These are phyloP conservation scores for Stephanocyclus meneghinianus DNA, from an alignment of 352 stramenopile species.

Conservation along the genomic window DNA sequence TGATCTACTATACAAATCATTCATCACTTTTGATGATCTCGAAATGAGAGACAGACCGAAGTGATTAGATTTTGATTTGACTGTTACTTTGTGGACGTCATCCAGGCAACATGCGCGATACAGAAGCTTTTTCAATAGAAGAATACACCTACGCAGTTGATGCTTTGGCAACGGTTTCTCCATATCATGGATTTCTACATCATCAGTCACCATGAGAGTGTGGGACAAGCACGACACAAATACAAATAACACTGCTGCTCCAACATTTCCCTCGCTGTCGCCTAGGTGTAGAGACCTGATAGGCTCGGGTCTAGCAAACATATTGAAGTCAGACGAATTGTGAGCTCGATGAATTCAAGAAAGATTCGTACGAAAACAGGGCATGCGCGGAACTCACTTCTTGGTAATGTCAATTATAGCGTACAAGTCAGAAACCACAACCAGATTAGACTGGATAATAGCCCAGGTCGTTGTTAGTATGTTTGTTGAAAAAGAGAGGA, in stretches of 20 bases:
- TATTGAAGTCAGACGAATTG: not conserved
- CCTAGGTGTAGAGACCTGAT: conserved; percentile 44
- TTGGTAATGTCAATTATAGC: conserved; percentile 58
- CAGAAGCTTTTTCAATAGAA: conserved; percentile 76
- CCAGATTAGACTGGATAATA: conserved; percentile 66
- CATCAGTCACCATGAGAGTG: conserved; percentile 81
- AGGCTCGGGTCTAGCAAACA: conserved; percentile 15
- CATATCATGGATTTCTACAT: conserved; percentile 82
- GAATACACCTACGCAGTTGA: conserved; percentile 76
- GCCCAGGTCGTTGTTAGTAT: conserved; percentile 62
- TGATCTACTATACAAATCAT: conserved; percentile 77
- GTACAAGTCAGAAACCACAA: conserved; percentile 56
- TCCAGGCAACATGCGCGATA: conserved; percentile 77
- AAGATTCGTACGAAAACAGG: not conserved
- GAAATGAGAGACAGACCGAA: conserved; percentile 74
- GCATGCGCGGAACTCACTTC: not conserved
- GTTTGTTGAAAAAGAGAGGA: conserved; percentile 74
- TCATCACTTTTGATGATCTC: conserved; percentile 63
- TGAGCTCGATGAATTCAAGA: not conserved
- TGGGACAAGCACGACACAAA: conserved; percentile 70
- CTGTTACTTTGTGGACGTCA: conserved; percentile 44
- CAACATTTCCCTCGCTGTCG: conserved; percentile 44
- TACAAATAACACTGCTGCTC: conserved; percentile 62
- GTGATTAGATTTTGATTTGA: conserved; percentile 50
- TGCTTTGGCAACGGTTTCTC: conserved; percentile 76